Conservation (phyloP, 2,329 filamentous ascomycete species). For the Cercospora zeina region DNA sequence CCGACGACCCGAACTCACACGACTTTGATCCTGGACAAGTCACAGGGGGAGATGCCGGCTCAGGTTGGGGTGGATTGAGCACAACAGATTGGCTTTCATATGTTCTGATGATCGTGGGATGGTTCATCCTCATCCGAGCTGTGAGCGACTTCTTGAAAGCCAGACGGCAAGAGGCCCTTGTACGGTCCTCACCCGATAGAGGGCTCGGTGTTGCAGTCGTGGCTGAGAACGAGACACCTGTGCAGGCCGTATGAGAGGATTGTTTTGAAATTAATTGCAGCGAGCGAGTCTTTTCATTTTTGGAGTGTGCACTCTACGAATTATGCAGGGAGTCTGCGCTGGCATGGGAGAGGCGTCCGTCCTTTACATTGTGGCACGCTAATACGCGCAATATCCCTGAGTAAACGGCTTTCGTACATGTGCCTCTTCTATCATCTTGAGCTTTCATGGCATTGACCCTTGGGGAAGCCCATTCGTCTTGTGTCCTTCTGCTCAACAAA, state of each 20-base stretch:
- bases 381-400: not conserved
- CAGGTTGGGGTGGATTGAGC: slow-evolving; percentile 57
- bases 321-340: slow-evolving; percentile 6
- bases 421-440: not conserved
- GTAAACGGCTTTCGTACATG: not conserved
- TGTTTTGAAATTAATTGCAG: not conserved
- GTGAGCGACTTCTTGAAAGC: slow-evolving; percentile 87
- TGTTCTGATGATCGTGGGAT: slow-evolving; percentile 91
- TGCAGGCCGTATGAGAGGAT: slow-evolving; percentile 54
- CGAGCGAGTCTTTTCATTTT: slow-evolving; percentile 6
- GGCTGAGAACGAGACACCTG: slow-evolving; percentile 77
- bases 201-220: slow-evolving; percentile 83
- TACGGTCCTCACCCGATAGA: slow-evolving; percentile 87
- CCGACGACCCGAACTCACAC: slow-evolving; percentile 85
- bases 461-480: too few species aligned
- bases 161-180: slow-evolving; percentile 85
- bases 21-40: slow-evolving; percentile 77
- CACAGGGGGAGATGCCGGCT: slow-evolving; percentile 41
- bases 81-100: slow-evolving; percentile 89
- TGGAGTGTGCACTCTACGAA: slow-evolving; percentile 6
- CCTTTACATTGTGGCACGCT: not conserved
- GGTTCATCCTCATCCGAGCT: slow-evolving; percentile 96
- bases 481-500: not conserved
- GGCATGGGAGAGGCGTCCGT: not conserved
- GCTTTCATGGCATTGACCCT: too few species aligned